Evolutionary conservation across 768 basidiomycete species (phyloP), one percentile per base, ranked within the genome.

Genomic region (Lactarius evosmus): DNA sequence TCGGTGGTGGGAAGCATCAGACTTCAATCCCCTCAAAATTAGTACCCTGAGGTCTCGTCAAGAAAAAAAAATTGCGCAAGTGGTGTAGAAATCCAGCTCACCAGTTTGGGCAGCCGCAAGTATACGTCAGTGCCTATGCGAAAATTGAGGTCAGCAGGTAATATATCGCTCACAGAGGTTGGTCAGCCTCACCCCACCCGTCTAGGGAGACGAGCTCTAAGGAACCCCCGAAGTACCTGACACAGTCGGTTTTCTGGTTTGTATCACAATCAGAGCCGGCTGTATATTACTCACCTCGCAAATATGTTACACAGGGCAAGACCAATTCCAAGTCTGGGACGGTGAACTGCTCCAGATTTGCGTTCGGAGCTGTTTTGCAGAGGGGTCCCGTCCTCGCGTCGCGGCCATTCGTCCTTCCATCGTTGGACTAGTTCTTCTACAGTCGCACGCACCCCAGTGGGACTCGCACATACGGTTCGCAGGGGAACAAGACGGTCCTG

Each of bases 291-390:
- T 62, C 69, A 91, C 83, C 86, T 92, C 63, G 92, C 86, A 74
- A 85, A 93, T 38, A 94, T 93, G 70, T 91, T 88, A 72, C 92
- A 91, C 91, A 94, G 91, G 0, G 92, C 91, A 22, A 94, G 75
- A 6, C 92, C 92, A 51, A 94, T 86, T 2, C 92, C 92, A 61
- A 93, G 88, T 49, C 82, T 79, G 51, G 82, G 82, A 72, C 87
- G 88, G 7, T 77, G 77, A 33, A 79, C 80, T 40, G 81, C 78
- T 4, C 79, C 79, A 11, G 76, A 78, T 41, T 77, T 76, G 29
- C 75, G 74, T 60, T 82, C 81, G 29, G 78, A 77, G 65, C 78
- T 75, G 33, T 74, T 69, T 34, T 59, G 46, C 67, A 41, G 74
- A 70, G 34, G 67, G 68, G 68, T 61, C 72, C 67, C 19, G 50